A percentile compares a stretch with the other conserved stretches of the same genome.
Evolutionary conservation across 2,329 filamentous ascomycete genomes (phyloP).

Genomic region (Aaosphaeria arxii): DNA sequence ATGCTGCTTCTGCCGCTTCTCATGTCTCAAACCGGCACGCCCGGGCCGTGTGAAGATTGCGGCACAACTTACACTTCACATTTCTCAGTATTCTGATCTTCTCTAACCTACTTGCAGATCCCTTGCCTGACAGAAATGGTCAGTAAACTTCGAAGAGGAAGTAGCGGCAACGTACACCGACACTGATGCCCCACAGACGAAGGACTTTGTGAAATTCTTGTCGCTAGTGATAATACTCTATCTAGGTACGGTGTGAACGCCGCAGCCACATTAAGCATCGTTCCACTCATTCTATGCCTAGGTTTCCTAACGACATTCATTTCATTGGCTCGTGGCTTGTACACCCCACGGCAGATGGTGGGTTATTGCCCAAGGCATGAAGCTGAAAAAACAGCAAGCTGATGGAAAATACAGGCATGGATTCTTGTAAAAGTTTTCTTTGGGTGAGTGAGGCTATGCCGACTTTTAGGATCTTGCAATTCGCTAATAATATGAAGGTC

Average conservation of each 20-base stretch:
- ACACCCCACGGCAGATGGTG: conserved; percentile 62
- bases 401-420: conserved; percentile 51
- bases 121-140: conserved; percentile 92
- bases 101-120: conserved; percentile 50
- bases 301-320: conserved; percentile 87
- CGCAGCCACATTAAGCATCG: conserved; percentile 1
- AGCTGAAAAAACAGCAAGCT: conserved; percentile 3
- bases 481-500: conserved; percentile 38
- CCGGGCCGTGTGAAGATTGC: conserved; percentile 4
- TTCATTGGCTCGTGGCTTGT: conserved; percentile 69
- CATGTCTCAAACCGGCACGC: neutral
- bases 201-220: conserved; percentile 82
- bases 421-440: conserved; percentile 79
- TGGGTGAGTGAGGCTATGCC: conserved; percentile 44
- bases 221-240: conserved; percentile 80
- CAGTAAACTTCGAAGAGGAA: conserved; percentile 2
- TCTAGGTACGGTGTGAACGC: conserved; percentile 50
- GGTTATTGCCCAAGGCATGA: neutral
- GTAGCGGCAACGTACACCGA: conserved; percentile 3
- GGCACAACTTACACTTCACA: conserved; percentile 1
- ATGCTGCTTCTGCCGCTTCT: too few species aligned
- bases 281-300: conserved; percentile 19
- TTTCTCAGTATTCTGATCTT: neutral
- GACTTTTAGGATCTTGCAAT: neutral
- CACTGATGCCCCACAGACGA: conserved; percentile 50